phyloP scores from a whole-genome alignment of 2,329 filamentous ascomycete genomes.

The Claviceps capensis region DNA sequence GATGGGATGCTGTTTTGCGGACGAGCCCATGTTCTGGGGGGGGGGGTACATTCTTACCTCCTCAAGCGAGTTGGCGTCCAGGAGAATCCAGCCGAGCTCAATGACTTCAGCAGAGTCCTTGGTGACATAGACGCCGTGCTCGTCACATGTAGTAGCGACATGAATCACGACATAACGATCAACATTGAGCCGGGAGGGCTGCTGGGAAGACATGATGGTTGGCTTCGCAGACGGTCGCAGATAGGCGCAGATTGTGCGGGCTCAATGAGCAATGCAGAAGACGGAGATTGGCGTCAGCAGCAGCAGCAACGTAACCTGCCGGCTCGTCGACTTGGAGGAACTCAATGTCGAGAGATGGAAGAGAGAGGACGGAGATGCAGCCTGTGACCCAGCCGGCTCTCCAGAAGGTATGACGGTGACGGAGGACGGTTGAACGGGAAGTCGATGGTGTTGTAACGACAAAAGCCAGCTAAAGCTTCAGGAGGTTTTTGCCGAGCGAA shows the following conservation, averaged over 20 bases:
- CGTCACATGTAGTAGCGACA: constrained; percentile 96
- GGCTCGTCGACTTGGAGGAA: constrained; percentile 7
- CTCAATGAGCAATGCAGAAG: constrained; percentile 9
- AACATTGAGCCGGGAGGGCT: constrained; percentile 51
- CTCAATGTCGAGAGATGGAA: constrained; percentile 10
- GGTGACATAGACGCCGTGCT: constrained; percentile 97
- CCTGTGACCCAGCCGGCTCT: constrained; percentile 25
- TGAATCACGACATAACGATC: constrained; percentile 98
- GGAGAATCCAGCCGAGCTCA: constrained; percentile 93
- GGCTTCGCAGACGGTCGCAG: constrained; percentile 4
- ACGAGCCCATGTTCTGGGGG: constrained; percentile 1
- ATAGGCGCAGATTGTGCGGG: constrained; percentile 1
- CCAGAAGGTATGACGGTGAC: constrained; percentile 9
- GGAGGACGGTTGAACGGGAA: constrained; percentile 8
- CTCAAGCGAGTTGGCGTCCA: constrained; percentile 82
- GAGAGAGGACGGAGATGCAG: constrained; percentile 17
- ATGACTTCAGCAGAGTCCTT: constrained; percentile 99
- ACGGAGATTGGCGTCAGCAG: constrained; percentile 4
- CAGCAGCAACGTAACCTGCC: constrained; percentile 7
- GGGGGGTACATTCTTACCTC: constrained; percentile 50
- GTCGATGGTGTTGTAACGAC: constrained; percentile 12
- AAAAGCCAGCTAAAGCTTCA: constrained; percentile 12
- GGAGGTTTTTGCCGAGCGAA: constrained; percentile 14
- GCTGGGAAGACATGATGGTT: constrained; percentile 26
- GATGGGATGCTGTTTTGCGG: background rate